Evolutionary conservation across 805 yeast species (phyloP).

Genomic region (Yamadazyma laniorum): DNA sequence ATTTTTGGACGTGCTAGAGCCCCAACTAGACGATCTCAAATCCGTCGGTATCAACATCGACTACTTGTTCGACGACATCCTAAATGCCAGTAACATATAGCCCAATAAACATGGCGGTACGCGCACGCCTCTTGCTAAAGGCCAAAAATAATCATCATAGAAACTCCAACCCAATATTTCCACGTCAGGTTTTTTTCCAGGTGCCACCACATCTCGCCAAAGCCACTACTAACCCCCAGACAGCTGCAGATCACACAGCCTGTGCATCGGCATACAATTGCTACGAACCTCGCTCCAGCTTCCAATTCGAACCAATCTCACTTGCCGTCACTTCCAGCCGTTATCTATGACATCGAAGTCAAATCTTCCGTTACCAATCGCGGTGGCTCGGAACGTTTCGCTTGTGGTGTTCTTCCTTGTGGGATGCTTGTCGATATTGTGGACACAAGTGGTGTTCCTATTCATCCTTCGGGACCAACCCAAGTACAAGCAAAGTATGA

Average conservation of each 20-base stretch:
- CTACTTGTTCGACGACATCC: conserved; percentile 53
- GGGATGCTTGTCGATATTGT: conserved; percentile 11
- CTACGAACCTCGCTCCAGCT: too few relatives aligned
- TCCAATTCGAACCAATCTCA: too few relatives aligned
- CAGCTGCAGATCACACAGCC: too few relatives aligned
- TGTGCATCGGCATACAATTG: too few relatives aligned
- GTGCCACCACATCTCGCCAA: too few relatives aligned
- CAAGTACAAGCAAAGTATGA: conserved; percentile 35
- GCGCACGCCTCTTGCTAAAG: not conserved
- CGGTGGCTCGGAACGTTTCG: conserved; percentile 2
- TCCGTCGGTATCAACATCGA: conserved; percentile 72
- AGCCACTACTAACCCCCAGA: too few relatives aligned
- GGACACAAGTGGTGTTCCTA: conserved; percentile 11
- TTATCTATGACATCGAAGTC: conserved; percentile 3
- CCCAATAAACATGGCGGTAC: not conserved
- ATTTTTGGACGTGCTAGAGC: conserved; percentile 52
- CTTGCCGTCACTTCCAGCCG: not conserved
- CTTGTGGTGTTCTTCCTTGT: conserved; percentile 8
- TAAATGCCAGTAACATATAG: conserved; percentile 10
- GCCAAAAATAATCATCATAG: too few relatives aligned
- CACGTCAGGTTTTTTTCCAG: too few relatives aligned
- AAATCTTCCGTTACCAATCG: conserved; percentile 4
- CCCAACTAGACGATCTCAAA: conserved; percentile 63
- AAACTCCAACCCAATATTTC: not conserved
- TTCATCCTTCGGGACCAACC: conserved; percentile 28